Evolutionary conservation across 1,284 basidiomycete genomes (phyloP).

Genomic region (Naganishia cerealis): DNA sequence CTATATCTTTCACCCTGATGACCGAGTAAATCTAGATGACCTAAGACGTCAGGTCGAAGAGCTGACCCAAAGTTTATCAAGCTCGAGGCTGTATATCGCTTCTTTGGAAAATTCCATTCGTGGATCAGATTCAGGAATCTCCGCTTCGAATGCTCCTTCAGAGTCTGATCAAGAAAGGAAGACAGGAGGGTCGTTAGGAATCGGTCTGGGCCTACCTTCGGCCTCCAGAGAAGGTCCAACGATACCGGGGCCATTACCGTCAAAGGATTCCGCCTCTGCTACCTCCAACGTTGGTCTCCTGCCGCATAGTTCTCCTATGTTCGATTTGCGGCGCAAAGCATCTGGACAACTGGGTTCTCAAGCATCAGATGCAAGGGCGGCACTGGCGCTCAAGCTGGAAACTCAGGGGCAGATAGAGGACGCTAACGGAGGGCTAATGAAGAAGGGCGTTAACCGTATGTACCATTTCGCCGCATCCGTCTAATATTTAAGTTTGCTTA

Average conservation of each 20-base stretch:
- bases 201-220: slow-evolving; percentile 10
- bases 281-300: background rate
- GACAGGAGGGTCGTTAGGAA: background rate
- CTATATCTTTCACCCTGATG: background rate
- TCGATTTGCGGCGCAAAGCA: slow-evolving; percentile 23
- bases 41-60: slow-evolving; percentile 18
- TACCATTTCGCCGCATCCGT: background rate
- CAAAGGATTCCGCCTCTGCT: slow-evolving; percentile 1
- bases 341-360: slow-evolving; percentile 26
- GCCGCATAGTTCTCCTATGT: slow-evolving; percentile 27
- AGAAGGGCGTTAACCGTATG: slow-evolving; percentile 23
- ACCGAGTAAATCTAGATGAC: background rate
- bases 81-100: slow-evolving; percentile 15
- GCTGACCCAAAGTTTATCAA: slow-evolving; percentile 18
- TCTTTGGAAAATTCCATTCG: slow-evolving; percentile 25
- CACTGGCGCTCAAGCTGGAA: slow-evolving; percentile 20
- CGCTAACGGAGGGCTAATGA: slow-evolving; percentile 1
- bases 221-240: background rate
- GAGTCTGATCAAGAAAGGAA: slow-evolving; percentile 3
- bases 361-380: slow-evolving; percentile 16
- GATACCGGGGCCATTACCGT: background rate
- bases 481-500: background rate
- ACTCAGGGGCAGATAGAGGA: background rate
- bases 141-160: background rate
- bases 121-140: slow-evolving; percentile 10